These are phyloP conservation scores for Diospyros lotus DNA, from an alignment of 148 eudicot species.

Conservation along the genomic window DNA sequence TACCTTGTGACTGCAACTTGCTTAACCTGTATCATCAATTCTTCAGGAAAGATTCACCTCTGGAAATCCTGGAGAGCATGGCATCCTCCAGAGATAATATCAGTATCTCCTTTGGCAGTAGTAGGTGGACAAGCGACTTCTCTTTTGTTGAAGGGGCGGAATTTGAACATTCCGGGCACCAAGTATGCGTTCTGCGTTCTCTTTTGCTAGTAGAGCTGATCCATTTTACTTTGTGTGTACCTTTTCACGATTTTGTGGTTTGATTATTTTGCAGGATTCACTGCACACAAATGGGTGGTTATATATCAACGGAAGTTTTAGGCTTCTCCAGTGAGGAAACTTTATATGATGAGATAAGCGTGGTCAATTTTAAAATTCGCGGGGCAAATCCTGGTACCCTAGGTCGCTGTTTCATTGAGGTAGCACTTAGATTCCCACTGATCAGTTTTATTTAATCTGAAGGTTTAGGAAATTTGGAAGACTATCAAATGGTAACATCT, in stretches of 20 bases:
- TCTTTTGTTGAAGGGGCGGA: conserved; percentile 55
- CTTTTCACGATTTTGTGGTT: neutral
- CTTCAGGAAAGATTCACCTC: conserved; percentile 39
- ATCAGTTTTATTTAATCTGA: neutral
- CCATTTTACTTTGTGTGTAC: neutral
- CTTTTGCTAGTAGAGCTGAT: neutral
- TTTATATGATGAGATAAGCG: conserved; percentile 38
- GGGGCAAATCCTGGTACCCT: conserved; percentile 28
- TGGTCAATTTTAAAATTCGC: conserved; percentile 38
- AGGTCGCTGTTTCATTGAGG: conserved; percentile 86
- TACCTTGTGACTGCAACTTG: neutral
- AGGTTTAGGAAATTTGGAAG: neutral
- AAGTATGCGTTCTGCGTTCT: conserved; percentile 26
- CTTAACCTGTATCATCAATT: neutral
- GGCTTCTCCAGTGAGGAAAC: conserved; percentile 26
- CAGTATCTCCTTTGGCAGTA: conserved; percentile 78
- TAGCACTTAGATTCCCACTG: conserved; percentile 20
- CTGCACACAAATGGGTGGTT: conserved; percentile 27
- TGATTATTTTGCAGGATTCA: conserved; percentile 25
- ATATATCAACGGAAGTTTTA: conserved; percentile 19
- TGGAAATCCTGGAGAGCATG: conserved; percentile 38
- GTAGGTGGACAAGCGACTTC: conserved; percentile 62
- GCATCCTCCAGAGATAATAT: conserved; percentile 56
- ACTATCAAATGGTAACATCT: conserved; percentile 9
- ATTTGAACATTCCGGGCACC: conserved; percentile 43